Evolutionary conservation across 768 basidiomycete genomes (phyloP).

Genomic region (Amyloporia xantha): DNA sequence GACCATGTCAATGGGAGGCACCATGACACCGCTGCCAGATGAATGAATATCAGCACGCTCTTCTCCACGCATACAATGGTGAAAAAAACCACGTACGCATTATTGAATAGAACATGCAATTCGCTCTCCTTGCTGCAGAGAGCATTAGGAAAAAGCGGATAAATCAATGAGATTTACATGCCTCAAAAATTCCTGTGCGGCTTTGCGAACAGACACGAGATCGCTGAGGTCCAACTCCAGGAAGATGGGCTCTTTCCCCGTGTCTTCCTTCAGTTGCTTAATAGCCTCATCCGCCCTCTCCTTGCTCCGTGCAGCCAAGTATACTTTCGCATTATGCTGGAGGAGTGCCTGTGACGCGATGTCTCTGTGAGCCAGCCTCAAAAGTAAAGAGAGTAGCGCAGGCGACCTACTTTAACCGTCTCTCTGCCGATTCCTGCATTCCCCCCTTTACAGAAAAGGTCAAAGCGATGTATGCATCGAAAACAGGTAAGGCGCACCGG

Average conservation of each 20-base stretch:
- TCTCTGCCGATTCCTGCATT: slow-evolving; percentile 52
- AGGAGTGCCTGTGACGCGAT: slow-evolving; percentile 38
- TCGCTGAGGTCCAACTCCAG: slow-evolving; percentile 38
- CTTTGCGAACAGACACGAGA: slow-evolving; percentile 29
- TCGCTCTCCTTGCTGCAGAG: slow-evolving; percentile 36
- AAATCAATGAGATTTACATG: slow-evolving; percentile 4
- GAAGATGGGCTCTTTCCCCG: slow-evolving; percentile 38
- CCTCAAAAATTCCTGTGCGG: slow-evolving; percentile 32
- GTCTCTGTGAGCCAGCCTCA: background rate
- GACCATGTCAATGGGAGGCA: slow-evolving; percentile 28
- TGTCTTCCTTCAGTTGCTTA: slow-evolving; percentile 39
- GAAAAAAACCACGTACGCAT: slow-evolving; percentile 33
- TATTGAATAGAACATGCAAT: slow-evolving; percentile 47
- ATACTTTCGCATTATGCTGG: slow-evolving; percentile 57
- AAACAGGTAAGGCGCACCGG: slow-evolving; percentile 18
- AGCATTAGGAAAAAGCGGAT: slow-evolving; percentile 33
- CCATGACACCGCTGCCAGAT: slow-evolving; percentile 43
- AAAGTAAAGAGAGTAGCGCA: background rate
- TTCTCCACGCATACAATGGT: too few relatives aligned
- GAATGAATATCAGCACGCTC: background rate
- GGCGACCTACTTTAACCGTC: slow-evolving; percentile 40
- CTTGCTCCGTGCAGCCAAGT: slow-evolving; percentile 45
- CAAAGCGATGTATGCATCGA: background rate
- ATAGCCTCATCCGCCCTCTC: slow-evolving; percentile 45
- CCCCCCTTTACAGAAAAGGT: slow-evolving; percentile 21